Percentiles rank a stretch among this genome's conserved stretches.
These are phyloP conservation scores for Sphaerostilbella broomeana DNA, from an alignment of 2,329 filamentous ascomycete genomes.

Conservation along the genomic window DNA sequence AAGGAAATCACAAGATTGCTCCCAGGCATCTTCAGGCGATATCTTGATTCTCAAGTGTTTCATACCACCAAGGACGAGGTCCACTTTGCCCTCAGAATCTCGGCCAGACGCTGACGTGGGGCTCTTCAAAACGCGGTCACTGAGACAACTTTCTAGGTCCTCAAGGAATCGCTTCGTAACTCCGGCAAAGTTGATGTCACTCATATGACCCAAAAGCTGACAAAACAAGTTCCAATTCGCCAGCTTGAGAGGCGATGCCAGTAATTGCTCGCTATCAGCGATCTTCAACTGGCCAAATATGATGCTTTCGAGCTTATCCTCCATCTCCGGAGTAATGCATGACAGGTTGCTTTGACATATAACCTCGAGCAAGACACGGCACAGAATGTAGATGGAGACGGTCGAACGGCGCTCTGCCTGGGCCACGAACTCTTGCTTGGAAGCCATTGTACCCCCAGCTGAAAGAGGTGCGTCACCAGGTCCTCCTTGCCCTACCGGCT, in stretches of 20 bases:
- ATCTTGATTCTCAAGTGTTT: slow-evolving; percentile 75
- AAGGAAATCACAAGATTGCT: slow-evolving; percentile 84
- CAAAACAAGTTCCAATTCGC: slow-evolving; percentile 96
- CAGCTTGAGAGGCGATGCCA: slow-evolving; percentile 72
- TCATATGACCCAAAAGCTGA: slow-evolving; percentile 92
- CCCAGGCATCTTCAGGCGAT: slow-evolving; percentile 68
- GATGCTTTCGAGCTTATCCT: slow-evolving; percentile 87
- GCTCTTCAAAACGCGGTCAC: slow-evolving; percentile 66
- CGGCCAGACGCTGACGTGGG: slow-evolving; percentile 49
- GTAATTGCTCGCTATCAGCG: slow-evolving; percentile 74
- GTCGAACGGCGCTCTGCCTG: slow-evolving; percentile 85
- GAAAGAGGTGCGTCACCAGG: slow-evolving; percentile 26
- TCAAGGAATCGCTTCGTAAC: slow-evolving; percentile 76
- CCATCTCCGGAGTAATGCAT: slow-evolving; percentile 83
- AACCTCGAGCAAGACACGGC: slow-evolving; percentile 87
- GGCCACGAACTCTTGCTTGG: slow-evolving; percentile 63
- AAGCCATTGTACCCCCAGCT: slow-evolving; percentile 35
- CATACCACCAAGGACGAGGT: slow-evolving; percentile 86
- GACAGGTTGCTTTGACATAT: slow-evolving; percentile 81
- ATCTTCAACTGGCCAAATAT: slow-evolving; percentile 94
- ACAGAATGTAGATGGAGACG: slow-evolving; percentile 92
- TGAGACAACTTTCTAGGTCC: slow-evolving; percentile 72
- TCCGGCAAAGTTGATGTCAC: slow-evolving; percentile 79
- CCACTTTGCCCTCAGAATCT: slow-evolving; percentile 73
- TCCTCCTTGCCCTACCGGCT: slow-evolving; percentile 50